Percentiles rank a stretch among this genome's conserved stretches.
Conservation (phyloP, 495 filamentous ascomycete genomes). For the Chaetomidium leptoderma region DNA sequence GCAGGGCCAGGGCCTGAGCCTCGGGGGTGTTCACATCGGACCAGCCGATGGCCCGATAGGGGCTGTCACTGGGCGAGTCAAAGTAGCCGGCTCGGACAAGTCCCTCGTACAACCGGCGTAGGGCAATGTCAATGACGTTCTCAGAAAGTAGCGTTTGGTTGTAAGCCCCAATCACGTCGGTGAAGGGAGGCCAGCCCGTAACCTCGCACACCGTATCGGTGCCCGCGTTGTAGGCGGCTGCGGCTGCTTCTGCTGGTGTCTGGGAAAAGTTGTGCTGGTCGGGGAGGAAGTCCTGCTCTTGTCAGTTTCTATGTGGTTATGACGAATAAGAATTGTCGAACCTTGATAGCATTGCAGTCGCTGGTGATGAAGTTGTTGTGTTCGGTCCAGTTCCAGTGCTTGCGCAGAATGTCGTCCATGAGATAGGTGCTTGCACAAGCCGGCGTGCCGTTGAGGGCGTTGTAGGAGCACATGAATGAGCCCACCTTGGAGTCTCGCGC, state of each 20-base stretch:
- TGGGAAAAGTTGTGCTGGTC: conserved; percentile 35
- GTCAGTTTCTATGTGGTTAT: not conserved
- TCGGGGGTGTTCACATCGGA: conserved; percentile 23
- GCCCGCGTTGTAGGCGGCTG: conserved; percentile 34
- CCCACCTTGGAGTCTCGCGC: conserved; percentile 43
- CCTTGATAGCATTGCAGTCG: conserved; percentile 42
- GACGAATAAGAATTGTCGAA: not conserved
- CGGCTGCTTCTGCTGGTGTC: conserved; percentile 34
- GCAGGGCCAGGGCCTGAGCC: conserved; percentile 35
- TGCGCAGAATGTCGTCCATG: conserved; percentile 39
- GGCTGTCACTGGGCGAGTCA: conserved; percentile 20
- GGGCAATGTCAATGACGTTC: conserved; percentile 19
- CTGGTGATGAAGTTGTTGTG: conserved; percentile 41
- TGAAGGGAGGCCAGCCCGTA: conserved; percentile 23
- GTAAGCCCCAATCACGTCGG: conserved; percentile 32
- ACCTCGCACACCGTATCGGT: conserved; percentile 38
- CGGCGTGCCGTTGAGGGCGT: conserved; percentile 43
- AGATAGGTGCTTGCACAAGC: conserved; percentile 42
- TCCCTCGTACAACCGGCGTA: conserved; percentile 36
- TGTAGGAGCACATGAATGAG: conserved; percentile 49
- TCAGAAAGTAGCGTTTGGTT: conserved; percentile 15
- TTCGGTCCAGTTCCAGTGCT: conserved; percentile 45
- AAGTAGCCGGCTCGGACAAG: conserved; percentile 42
- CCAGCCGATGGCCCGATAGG: conserved; percentile 21
- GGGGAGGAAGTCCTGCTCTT: conserved; percentile 20